Conservation (phyloP, 441 rosid species). For the Daphne laureola region DNA sequence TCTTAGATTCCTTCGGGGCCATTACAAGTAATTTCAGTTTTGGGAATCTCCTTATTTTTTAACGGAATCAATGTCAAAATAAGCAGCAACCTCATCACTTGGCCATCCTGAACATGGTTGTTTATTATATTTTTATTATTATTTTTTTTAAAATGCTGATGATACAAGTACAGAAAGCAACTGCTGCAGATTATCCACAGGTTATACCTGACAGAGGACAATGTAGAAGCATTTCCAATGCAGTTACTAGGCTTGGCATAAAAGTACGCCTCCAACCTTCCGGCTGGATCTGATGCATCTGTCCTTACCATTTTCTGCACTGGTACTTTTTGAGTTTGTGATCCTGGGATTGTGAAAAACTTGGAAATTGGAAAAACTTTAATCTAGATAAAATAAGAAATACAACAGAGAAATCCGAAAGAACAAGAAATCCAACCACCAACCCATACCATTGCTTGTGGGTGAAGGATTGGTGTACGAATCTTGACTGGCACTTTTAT, state of each 20-base stretch:
- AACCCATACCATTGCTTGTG: slow-evolving; percentile 46
- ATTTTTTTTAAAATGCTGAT: too few species aligned
- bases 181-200: slow-evolving; percentile 4
- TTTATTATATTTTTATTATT: too few species aligned
- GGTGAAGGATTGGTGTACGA: slow-evolving; percentile 22
- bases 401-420: slow-evolving; percentile 1
- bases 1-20: too few species aligned
- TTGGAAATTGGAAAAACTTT: slow-evolving; percentile 1
- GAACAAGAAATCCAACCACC: slow-evolving; percentile 3
- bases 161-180: too few species aligned
- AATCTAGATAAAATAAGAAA: slow-evolving; percentile 10
- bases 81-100: too few species aligned
- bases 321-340: slow-evolving; percentile 65
- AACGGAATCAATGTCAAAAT: too few species aligned
- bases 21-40: too few species aligned
- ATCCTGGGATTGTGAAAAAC: slow-evolving; percentile 33
- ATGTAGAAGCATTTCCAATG: slow-evolving; percentile 34
- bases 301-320: slow-evolving; percentile 85
- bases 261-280: slow-evolving; percentile 81
- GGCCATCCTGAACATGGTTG: too few species aligned
- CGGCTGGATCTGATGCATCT: slow-evolving; percentile 83
- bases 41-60: too few species aligned
- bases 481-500: slow-evolving; percentile 30
- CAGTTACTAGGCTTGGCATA: slow-evolving; percentile 37
- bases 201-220: slow-evolving; percentile 66